These are phyloP conservation scores for Ophiostoma novo-ulmi DNA, from an alignment of 2,329 filamentous ascomycete genomes.

Conservation along the genomic window DNA sequence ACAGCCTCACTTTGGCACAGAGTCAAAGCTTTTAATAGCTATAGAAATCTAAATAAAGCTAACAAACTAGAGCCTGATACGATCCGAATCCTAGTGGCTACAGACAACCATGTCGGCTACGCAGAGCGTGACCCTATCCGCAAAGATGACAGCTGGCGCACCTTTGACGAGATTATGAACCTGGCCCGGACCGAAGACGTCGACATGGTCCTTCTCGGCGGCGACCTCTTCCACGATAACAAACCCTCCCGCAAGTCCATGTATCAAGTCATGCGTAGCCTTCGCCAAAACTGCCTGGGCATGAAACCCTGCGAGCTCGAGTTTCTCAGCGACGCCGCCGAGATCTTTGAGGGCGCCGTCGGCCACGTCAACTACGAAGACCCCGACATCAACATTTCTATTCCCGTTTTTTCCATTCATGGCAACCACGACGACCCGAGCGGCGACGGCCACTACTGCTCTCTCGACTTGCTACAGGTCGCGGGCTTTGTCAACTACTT, in stretches of 20 bases:
- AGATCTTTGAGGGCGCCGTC: conserved; percentile 85
- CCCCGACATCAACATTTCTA: conserved; percentile 91
- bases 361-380: conserved; percentile 98
- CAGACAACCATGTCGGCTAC: conserved; percentile 97
- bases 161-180: conserved; percentile 92
- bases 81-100: conserved; percentile 88
- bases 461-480: conserved; percentile 83
- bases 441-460: conserved; percentile 89
- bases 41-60: not conserved
- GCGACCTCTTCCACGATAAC: conserved; percentile 97
- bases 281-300: conserved; percentile 88
- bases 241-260: conserved; percentile 93
- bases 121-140: conserved; percentile 88
- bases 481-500: conserved; percentile 95
- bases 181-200: conserved; percentile 77
- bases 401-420: conserved; percentile 96
- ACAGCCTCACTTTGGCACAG: not conserved
- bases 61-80: conserved; percentile 59
- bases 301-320: conserved; percentile 94
- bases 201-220: conserved; percentile 93
- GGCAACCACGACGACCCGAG: conserved; percentile 98
- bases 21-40: not conserved
- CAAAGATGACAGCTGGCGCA: conserved; percentile 95
- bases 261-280: conserved; percentile 93
- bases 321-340: conserved; percentile 85